Evolutionary conservation across 148 eudicot species (phyloP).

Genomic region (Rhododendron griersonianum): DNA sequence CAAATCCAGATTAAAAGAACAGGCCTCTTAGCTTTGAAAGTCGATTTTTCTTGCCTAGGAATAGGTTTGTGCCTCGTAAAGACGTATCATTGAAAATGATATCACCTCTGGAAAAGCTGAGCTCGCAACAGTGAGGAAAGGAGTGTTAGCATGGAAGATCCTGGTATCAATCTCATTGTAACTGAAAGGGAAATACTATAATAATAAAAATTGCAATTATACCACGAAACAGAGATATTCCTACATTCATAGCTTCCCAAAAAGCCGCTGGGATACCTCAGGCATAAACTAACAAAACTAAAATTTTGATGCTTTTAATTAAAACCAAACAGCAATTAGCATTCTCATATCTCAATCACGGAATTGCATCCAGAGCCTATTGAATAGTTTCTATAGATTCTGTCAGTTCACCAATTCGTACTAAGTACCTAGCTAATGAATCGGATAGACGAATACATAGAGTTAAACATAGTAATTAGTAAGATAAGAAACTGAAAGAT

Average conservation of each 20-base stretch:
- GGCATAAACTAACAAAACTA: not conserved
- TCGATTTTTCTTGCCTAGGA: not conserved
- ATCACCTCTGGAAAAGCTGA: slow-evolving; percentile 3
- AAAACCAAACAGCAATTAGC: not conserved
- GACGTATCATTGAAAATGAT: not conserved
- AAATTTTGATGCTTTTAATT: not conserved
- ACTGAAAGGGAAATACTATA: not conserved
- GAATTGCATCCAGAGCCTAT: not conserved
- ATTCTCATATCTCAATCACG: not conserved
- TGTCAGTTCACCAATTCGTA: not conserved
- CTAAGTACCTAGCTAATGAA: not conserved
- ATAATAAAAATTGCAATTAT: not conserved
- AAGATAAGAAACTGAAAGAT: no score
- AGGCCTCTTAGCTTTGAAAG: not conserved
- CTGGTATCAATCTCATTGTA: not conserved
- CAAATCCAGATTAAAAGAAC: not conserved
- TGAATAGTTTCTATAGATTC: not conserved
- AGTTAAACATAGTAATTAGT: not conserved
- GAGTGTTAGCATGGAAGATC: not conserved
- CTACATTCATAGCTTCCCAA: not conserved
- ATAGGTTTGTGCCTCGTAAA: not conserved
- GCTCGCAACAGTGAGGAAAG: not conserved
- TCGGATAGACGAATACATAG: not conserved
- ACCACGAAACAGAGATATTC: not conserved
- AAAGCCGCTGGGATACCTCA: not conserved